Evolutionary conservation across 257 asterid species (phyloP).

Genomic region (Ophiorrhiza pumila): DNA sequence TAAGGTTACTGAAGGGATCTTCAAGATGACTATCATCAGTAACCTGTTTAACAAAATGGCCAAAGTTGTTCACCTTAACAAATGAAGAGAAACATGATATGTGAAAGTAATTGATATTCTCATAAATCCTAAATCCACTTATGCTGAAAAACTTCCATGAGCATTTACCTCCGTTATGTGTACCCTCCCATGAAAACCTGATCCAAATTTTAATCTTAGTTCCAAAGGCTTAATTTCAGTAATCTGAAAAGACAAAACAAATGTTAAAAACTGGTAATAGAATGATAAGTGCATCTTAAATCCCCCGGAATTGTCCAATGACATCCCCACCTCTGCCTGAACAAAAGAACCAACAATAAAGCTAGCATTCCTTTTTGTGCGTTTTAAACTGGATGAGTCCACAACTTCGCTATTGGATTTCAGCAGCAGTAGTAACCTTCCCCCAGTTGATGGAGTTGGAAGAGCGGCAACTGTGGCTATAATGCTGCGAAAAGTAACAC

Average conservation of each 20-base stretch:
- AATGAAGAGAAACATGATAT: not conserved
- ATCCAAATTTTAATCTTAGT: slow-evolving; percentile 80
- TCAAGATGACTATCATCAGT: slow-evolving; percentile 59
- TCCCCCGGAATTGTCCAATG: slow-evolving; percentile 2
- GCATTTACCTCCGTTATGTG: slow-evolving; percentile 83
- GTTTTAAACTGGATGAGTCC: slow-evolving; percentile 67
- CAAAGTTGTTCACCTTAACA: slow-evolving; percentile 8
- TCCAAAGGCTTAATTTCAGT: slow-evolving; percentile 86
- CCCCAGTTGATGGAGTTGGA: slow-evolving; percentile 65
- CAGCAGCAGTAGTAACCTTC: slow-evolving; percentile 75
- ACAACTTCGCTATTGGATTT: slow-evolving; percentile 49
- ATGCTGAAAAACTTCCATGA: not conserved
- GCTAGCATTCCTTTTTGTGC: slow-evolving; percentile 64
- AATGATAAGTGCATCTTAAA: slow-evolving; percentile 11
- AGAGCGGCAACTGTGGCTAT: slow-evolving; percentile 68
- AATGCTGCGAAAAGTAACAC: slow-evolving; percentile 48
- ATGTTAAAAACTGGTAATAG: slow-evolving; percentile 3
- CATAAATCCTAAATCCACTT: not conserved
- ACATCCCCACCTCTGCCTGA: slow-evolving; percentile 67
- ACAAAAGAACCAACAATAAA: slow-evolving; percentile 71
- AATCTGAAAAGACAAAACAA: slow-evolving; percentile 52
- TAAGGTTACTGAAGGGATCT: slow-evolving; percentile 54
- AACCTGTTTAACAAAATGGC: slow-evolving; percentile 41
- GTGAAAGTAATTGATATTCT: not conserved
- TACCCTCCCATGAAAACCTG: slow-evolving; percentile 74